Conservation (phyloP, 83 land plant species). For the Isoetes engelmannii region DNA sequence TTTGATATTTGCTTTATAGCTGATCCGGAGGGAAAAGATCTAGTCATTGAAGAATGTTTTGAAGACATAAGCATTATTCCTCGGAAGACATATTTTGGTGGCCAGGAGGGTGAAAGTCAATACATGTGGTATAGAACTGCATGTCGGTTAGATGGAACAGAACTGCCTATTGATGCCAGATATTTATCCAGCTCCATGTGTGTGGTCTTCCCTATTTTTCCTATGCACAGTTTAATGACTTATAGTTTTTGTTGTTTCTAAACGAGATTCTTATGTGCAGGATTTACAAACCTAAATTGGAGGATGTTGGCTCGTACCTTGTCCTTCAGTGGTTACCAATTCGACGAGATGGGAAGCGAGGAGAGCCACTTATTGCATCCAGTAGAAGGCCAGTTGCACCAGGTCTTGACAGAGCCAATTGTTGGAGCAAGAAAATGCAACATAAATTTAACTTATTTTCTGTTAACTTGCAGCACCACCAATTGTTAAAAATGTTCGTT, state of each 20-base stretch:
- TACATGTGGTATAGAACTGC: slow-evolving; percentile 68
- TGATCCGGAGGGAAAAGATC: slow-evolving; percentile 65
- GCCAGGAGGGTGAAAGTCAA: slow-evolving; percentile 65
- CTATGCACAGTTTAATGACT: background rate
- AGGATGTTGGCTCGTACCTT: slow-evolving; percentile 82
- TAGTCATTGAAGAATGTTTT: slow-evolving; percentile 64
- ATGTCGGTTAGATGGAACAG: slow-evolving; percentile 36
- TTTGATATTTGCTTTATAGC: slow-evolving; percentile 26
- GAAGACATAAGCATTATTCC: slow-evolving; percentile 71
- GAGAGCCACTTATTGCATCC: slow-evolving; percentile 62
- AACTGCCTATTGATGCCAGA: slow-evolving; percentile 37
- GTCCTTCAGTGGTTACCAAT: slow-evolving; percentile 77
- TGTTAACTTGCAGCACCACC: slow-evolving; percentile 55
- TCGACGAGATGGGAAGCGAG: slow-evolving; percentile 72
- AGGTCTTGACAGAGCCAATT: slow-evolving; percentile 24
- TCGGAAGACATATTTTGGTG: slow-evolving; percentile 70
- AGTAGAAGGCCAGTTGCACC: slow-evolving; percentile 59
- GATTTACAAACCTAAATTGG: slow-evolving; percentile 67
- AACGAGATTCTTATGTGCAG: slow-evolving; percentile 30
- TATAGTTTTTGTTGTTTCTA: background rate
- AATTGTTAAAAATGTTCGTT: slow-evolving; percentile 51
- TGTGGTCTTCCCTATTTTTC: slow-evolving; percentile 1
- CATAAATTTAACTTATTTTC: too few species aligned
- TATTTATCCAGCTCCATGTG: slow-evolving; percentile 46
- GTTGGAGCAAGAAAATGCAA: too few species aligned